phyloP scores from a whole-genome alignment of 2,329 filamentous ascomycete species.

The Colletotrichum lindemuthianum region DNA sequence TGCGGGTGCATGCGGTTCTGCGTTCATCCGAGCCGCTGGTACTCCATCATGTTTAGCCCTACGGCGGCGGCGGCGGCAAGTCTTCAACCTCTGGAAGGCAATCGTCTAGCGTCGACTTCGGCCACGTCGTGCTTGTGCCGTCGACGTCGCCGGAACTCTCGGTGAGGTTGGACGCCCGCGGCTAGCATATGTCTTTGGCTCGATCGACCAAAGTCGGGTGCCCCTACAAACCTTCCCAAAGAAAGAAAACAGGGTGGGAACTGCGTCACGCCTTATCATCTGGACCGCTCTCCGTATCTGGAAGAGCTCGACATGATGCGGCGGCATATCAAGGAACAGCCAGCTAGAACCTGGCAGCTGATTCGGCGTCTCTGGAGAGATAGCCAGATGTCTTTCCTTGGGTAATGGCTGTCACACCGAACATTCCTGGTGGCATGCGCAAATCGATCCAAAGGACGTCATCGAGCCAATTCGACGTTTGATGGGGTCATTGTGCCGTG shows the following conservation, averaged over 20 bases:
- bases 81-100: too few species aligned
- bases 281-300: constrained; percentile 12
- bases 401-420: constrained; percentile 18
- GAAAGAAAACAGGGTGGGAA: constrained; percentile 27
- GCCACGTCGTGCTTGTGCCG: background rate
- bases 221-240: constrained; percentile 31
- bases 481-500: too few species aligned
- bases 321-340: constrained; percentile 22
- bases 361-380: constrained; percentile 18
- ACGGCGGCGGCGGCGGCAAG: too few species aligned
- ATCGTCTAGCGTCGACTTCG: too few species aligned
- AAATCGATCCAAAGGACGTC: constrained; percentile 22
- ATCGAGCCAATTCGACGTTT: constrained; percentile 9
- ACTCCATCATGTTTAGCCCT: too few species aligned
- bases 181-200: constrained; percentile 28
- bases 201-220: constrained; percentile 19
- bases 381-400: constrained; percentile 17
- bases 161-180: constrained; percentile 17
- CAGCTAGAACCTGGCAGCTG: constrained; percentile 6
- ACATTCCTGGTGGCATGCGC: background rate
- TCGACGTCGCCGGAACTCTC: constrained; percentile 12
- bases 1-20: too few species aligned
- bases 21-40: too few species aligned
- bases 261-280: constrained; percentile 23
- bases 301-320: constrained; percentile 9